Conservation (phyloP, 139 green algal genomes). For the Zygnema cylindricum region DNA sequence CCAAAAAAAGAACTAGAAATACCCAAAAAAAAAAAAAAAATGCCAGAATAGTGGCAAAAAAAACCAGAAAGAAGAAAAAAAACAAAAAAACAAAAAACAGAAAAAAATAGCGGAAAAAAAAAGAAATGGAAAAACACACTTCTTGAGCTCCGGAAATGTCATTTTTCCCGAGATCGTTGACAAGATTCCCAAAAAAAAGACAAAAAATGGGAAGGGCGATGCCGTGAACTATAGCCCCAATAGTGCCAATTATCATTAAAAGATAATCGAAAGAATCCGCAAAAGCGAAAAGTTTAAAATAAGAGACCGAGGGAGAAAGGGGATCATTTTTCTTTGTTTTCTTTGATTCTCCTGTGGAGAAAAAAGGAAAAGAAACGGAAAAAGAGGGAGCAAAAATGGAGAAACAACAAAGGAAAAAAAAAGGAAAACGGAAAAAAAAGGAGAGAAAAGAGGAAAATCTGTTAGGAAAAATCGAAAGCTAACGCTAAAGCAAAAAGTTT, state of each 20-base stretch:
- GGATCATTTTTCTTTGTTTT: constrained; percentile 31
- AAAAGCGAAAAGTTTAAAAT: constrained; percentile 47
- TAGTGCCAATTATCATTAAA: constrained; percentile 36
- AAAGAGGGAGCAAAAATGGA: no score
- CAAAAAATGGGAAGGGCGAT: constrained; percentile 50
- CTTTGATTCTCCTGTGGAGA: no score
- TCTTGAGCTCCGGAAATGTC: constrained; percentile 10
- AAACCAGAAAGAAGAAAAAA: constrained; percentile 2
- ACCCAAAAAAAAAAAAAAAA: background rate
- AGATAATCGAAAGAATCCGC: constrained; percentile 50
- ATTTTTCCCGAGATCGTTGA: constrained; percentile 44
- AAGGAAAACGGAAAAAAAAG: no score
- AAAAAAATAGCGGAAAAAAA: background rate
- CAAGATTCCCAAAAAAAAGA: constrained; percentile 58
- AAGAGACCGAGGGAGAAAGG: constrained; percentile 26
- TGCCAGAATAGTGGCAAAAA: background rate
- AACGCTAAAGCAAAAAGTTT: no score
- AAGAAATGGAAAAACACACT: no score
- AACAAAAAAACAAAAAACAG: background rate
- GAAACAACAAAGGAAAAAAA: no score
- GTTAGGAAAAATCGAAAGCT: no score
- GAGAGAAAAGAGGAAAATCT: no score
- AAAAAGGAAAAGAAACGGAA: no score
- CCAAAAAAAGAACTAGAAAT: no score
- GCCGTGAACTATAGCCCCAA: constrained; percentile 41